Conservation (phyloP, 106 monocot genomes). For the Posidonia australis region DNA sequence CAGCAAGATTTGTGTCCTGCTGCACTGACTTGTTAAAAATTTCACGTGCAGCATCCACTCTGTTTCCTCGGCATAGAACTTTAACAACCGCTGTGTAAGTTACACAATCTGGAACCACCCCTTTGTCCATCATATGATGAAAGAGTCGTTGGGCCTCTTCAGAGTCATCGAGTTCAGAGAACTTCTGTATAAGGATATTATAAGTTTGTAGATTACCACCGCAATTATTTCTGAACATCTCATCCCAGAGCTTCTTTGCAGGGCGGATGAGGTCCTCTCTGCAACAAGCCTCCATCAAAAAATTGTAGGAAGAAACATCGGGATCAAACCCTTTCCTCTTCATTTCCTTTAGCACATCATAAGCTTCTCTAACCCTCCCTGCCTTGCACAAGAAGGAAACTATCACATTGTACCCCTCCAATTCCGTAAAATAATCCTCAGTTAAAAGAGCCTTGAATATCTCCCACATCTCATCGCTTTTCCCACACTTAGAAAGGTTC, state of each 20-base stretch:
- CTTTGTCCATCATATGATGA: conserved; percentile 52
- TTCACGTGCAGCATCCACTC: conserved; percentile 30
- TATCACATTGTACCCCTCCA: conserved; percentile 40
- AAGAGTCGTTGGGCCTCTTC: conserved; percentile 49
- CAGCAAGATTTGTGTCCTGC: conserved; percentile 43
- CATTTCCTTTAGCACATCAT: conserved; percentile 72
- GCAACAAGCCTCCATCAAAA: conserved; percentile 74
- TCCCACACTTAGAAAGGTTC: conserved; percentile 43
- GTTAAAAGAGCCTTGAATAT: conserved; percentile 36
- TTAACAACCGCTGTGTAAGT: conserved; percentile 37
- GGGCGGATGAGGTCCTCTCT: conserved; percentile 59
- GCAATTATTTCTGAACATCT: conserved; percentile 80
- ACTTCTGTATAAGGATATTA: conserved; percentile 67
- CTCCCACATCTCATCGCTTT: conserved; percentile 44
- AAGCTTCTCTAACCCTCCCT: conserved; percentile 69
- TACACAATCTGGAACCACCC: conserved; percentile 33
- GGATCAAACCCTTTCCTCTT: conserved; percentile 51
- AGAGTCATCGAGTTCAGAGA: conserved; percentile 38
- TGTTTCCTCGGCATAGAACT: conserved; percentile 45
- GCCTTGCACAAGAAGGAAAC: conserved; percentile 58
- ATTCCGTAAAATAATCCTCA: conserved; percentile 35
- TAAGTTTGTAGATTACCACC: conserved; percentile 58
- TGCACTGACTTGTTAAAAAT: conserved; percentile 34
- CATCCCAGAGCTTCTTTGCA: conserved; percentile 96
- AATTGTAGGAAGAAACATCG: conserved; percentile 57